Evolutionary conservation across 2,329 filamentous ascomycete species (phyloP).

Genomic region (Trichoderma cornu-damae): DNA sequence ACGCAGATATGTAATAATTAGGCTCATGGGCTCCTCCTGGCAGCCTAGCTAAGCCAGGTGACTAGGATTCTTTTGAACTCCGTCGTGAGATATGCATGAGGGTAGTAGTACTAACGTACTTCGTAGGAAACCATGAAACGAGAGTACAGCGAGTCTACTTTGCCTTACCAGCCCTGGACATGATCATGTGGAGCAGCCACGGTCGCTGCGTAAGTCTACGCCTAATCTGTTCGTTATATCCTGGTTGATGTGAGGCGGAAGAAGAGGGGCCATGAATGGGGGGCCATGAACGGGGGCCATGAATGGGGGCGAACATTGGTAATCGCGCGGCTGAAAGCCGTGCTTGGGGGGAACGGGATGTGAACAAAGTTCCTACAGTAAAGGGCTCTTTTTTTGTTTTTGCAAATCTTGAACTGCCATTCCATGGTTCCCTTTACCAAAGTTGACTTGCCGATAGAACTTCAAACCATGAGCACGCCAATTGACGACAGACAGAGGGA

Average conservation of each 20-base stretch:
- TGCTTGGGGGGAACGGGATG: not conserved
- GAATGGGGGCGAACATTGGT: constrained; percentile 7
- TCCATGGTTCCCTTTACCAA: not conserved
- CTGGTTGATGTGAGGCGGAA: constrained; percentile 1
- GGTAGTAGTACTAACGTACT: not conserved
- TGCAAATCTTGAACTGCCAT: not conserved
- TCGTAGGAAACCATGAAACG: not conserved
- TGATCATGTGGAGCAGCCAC: constrained; percentile 3
- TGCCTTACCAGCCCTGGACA: not conserved
- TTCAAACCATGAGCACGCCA: constrained; percentile 5
- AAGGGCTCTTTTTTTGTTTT: too few species aligned
- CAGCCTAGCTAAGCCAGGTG: not conserved
- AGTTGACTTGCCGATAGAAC: not conserved
- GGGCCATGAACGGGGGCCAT: constrained; percentile 1
- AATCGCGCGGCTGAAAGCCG: constrained; percentile 8
- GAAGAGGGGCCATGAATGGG: constrained; percentile 8
- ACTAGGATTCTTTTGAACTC: not conserved
- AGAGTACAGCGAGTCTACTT: constrained; percentile 4
- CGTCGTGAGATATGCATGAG: not conserved
- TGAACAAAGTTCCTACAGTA: not conserved
- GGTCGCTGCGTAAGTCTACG: not conserved
- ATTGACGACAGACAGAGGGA: constrained; percentile 16
- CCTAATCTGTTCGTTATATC: constrained; percentile 6
- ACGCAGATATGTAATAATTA: not conserved
- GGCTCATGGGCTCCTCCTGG: not conserved